Percentiles rank a stretch among this genome's conserved stretches.
Conservation (phyloP, 257 asterid species). For the Marsdenia floribunda region DNA sequence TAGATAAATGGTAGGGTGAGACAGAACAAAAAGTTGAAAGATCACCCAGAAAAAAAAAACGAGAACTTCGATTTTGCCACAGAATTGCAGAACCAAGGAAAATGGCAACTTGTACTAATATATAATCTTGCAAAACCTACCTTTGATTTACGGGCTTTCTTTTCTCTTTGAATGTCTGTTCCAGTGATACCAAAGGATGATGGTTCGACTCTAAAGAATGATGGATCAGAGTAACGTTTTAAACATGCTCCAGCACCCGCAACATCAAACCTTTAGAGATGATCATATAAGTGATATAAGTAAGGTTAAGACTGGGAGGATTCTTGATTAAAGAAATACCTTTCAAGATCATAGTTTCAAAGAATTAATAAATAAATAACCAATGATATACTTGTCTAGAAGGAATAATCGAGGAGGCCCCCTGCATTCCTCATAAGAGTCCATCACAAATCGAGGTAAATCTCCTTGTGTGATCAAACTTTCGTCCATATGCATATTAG, state of each 20-base stretch:
- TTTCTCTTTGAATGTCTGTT: conserved; percentile 60
- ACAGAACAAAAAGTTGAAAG: not conserved
- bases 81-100: not conserved
- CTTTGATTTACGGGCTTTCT: conserved; percentile 77
- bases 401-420: conserved; percentile 96
- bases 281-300: conserved; percentile 5
- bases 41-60: not conserved
- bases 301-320: not conserved
- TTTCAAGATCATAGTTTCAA: conserved; percentile 1
- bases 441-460: conserved; percentile 92
- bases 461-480: conserved; percentile 70
- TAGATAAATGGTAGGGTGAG: not conserved
- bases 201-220: conserved; percentile 63
- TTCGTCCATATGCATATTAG: conserved; percentile 53
- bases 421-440: conserved; percentile 95
- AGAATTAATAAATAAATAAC: not conserved
- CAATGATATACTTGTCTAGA: conserved; percentile 74
- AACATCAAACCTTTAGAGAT: conserved; percentile 67
- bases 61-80: not conserved
- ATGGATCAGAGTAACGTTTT: conserved; percentile 95
- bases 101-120: not conserved
- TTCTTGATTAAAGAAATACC: conserved; percentile 3
- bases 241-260: conserved; percentile 99
- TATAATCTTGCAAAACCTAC: conserved; percentile 28
- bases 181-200: conserved; percentile 30